Percentiles rank a stretch among this genome's conserved stretches.
Evolutionary conservation across 352 stramenopile species (phyloP).

Genomic region (Phytophthora pini): DNA sequence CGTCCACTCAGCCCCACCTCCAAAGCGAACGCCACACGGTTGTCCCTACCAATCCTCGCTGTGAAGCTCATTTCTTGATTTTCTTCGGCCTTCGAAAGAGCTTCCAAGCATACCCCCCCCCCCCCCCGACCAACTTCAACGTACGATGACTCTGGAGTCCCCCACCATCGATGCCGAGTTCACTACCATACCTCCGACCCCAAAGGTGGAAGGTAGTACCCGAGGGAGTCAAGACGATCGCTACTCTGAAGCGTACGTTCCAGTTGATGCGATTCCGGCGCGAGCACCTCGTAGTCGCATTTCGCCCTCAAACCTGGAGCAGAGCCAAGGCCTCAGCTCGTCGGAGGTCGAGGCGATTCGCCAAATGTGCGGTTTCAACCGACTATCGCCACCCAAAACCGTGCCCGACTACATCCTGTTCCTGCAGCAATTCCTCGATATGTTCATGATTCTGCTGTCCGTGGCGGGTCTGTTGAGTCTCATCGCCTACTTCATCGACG

Average conservation of each 20-base stretch:
- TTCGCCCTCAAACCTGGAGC: constrained; percentile 30
- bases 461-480: constrained; percentile 43
- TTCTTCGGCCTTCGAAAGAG: constrained; percentile 17
- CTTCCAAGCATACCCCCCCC: too few species aligned
- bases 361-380: constrained; percentile 42
- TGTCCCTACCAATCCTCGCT: neutral
- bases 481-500: constrained; percentile 49
- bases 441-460: constrained; percentile 53
- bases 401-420: constrained; percentile 49
- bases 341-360: constrained; percentile 22
- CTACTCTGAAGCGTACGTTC: constrained; percentile 51
- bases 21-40: neutral
- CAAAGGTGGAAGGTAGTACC: too few species aligned
- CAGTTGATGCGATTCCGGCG: constrained; percentile 32
- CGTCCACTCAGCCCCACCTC: constrained; percentile 14
- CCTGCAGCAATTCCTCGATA: constrained; percentile 52
- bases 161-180: too few species aligned
- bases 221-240: constrained; percentile 14
- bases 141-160: too few species aligned
- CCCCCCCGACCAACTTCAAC: neutral
- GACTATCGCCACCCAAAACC: constrained; percentile 40
- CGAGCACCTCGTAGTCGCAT: constrained; percentile 36
- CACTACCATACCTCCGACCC: neutral
- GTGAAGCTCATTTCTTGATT: constrained; percentile 31
- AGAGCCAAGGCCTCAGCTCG: constrained; percentile 35